phyloP scores from a whole-genome alignment of 202 grass and related monocot species.

The Tripidium arundinaceum region DNA sequence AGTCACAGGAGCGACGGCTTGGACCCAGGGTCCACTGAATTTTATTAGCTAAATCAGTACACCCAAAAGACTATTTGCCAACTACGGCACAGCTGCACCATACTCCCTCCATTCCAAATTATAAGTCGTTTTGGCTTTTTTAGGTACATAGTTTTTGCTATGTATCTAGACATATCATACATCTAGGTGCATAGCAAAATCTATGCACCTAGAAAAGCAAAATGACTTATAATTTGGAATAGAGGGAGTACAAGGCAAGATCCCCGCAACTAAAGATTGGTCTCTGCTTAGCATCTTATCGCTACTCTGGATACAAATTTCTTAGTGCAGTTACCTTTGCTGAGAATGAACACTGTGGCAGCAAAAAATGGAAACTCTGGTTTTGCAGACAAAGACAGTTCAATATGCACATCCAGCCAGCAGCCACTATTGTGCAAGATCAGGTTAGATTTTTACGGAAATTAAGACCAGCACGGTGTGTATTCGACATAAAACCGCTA shows the following conservation, averaged over 20 bases:
- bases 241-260: too few species aligned
- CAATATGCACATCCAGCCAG: not conserved
- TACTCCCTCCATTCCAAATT: too few species aligned
- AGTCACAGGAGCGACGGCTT: too few species aligned
- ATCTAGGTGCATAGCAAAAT: too few species aligned
- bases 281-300: not conserved
- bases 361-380: not conserved
- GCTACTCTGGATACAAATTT: not conserved
- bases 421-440: not conserved
- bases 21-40: too few species aligned
- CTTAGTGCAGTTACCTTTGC: not conserved
- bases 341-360: not conserved
- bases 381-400: not conserved
- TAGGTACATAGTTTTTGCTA: too few species aligned
- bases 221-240: too few species aligned
- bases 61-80: not conserved
- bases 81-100: not conserved
- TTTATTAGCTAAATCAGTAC: not conserved
- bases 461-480: not conserved
- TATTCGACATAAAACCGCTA: not conserved
- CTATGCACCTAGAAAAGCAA: too few species aligned
- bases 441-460: not conserved
- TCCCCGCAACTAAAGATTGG: not conserved
- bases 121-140: too few species aligned
- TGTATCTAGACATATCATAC: too few species aligned